A percentile compares a stretch with the other conserved stretches of the same genome.
These are phyloP conservation scores for Phyllosticta ampelicida DNA, from an alignment of 2,329 filamentous ascomycete species.

Conservation along the genomic window DNA sequence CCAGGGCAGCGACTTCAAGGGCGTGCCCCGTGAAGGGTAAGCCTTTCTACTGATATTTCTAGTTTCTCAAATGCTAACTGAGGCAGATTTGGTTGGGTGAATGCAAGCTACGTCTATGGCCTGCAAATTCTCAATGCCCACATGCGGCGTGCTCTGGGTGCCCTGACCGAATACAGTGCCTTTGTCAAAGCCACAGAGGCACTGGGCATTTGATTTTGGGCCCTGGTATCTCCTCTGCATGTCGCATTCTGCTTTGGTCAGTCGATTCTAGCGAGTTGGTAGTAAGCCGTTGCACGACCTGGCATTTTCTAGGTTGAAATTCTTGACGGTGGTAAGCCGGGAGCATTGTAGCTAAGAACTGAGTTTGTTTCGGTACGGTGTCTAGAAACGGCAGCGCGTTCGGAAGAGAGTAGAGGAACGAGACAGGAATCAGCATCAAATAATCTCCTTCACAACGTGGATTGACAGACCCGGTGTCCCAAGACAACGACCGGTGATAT, in stretches of 20 bases:
- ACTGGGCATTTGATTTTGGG: conserved; percentile 17
- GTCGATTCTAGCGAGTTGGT: not conserved
- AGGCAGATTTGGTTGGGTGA: conserved; percentile 90
- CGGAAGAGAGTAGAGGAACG: not conserved
- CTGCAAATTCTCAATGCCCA: conserved; percentile 80
- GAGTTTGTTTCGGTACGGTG: not conserved
- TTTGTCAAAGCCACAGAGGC: conserved; percentile 56
- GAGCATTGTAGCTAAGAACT: not conserved
- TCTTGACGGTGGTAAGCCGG: not conserved
- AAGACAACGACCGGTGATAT: not conserved
- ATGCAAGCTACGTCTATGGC: conserved; percentile 93
- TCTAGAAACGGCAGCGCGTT: not conserved
- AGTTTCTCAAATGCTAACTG: conserved; percentile 17
- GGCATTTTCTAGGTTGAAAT: not conserved
- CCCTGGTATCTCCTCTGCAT: not conserved
- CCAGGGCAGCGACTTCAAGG: conserved; percentile 90
- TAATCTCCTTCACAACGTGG: not conserved
- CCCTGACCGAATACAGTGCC: conserved; percentile 75
- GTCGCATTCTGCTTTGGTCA: not conserved
- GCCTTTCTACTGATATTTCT: conserved; percentile 27
- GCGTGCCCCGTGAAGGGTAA: conserved; percentile 90
- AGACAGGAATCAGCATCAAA: not conserved
- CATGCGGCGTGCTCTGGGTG: conserved; percentile 78
- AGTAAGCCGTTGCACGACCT: not conserved
- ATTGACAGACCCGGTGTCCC: not conserved